Percentiles rank a stretch among this genome's conserved stretches.
phyloP scores from a whole-genome alignment of 805 yeast genomes.

The Saccharomycopsis synnaedendra region DNA sequence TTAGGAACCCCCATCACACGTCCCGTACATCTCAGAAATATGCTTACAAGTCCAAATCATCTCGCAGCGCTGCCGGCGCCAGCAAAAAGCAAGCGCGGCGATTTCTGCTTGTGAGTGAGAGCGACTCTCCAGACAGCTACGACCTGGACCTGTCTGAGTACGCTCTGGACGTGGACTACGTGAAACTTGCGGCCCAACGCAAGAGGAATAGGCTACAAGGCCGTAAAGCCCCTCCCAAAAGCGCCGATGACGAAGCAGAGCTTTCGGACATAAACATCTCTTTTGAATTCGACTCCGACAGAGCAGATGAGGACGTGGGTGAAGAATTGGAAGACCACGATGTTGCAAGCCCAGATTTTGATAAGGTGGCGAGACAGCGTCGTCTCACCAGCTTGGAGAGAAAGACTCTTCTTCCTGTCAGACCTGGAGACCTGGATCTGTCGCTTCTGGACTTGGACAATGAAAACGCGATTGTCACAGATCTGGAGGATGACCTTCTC shows the following conservation, averaged over 20 bases:
- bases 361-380: conserved; percentile 37
- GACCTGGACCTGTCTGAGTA: conserved; percentile 35
- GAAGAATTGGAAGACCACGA: conserved; percentile 30
- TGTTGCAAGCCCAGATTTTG: background rate
- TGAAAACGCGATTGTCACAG: conserved; percentile 18
- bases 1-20: background rate
- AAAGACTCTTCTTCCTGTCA: conserved; percentile 25
- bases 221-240: conserved; percentile 23
- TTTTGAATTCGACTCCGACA: conserved; percentile 31
- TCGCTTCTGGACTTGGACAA: conserved; percentile 11
- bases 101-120: conserved; percentile 31
- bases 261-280: conserved; percentile 29
- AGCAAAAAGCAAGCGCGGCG: conserved; percentile 25
- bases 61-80: background rate
- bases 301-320: conserved; percentile 42
- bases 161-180: conserved; percentile 63
- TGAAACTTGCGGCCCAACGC: conserved; percentile 56
- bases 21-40: too few species aligned
- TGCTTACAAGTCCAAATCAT: too few species aligned
- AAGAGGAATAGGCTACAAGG: conserved; percentile 47
- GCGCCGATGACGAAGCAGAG: conserved; percentile 16
- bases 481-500: conserved; percentile 26
- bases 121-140: conserved; percentile 23
- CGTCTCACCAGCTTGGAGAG: conserved; percentile 42
- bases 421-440: conserved; percentile 27